Percentiles rank a stretch among this genome's conserved stretches.
Conservation (phyloP, 306 rosid species). For the Ormosia emarginata region DNA sequence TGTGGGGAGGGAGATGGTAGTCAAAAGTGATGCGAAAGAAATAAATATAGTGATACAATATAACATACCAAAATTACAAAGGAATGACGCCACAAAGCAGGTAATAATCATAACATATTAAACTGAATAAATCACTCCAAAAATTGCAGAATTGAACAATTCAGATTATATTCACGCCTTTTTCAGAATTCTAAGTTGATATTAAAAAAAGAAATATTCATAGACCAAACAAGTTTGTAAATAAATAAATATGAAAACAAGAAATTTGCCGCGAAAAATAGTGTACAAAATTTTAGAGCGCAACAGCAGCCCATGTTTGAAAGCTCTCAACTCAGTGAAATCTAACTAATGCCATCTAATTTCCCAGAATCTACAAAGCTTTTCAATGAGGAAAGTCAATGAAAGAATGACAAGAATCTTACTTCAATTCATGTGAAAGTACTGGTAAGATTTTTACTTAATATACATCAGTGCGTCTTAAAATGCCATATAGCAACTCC, state of each 20-base stretch:
- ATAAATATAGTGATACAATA: background rate
- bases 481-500: constrained; percentile 38
- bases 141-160: background rate
- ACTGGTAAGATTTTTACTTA: constrained; percentile 19
- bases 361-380: constrained; percentile 6
- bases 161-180: background rate
- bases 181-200: background rate
- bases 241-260: background rate
- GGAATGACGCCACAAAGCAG: background rate
- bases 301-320: constrained; percentile 5
- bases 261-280: background rate
- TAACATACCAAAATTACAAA: background rate
- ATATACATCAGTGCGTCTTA: constrained; percentile 16
- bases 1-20: background rate
- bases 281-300: background rate
- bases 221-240: background rate
- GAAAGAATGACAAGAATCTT: background rate
- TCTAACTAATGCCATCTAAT: constrained; percentile 3
- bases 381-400: background rate
- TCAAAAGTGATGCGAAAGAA: background rate
- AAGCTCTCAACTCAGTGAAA: constrained; percentile 5
- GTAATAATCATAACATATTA: background rate
- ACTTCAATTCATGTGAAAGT: constrained; percentile 23
- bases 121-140: background rate
- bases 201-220: background rate